phyloP scores from a whole-genome alignment of 805 yeast species.

The Spencermartinsiella europaea region DNA sequence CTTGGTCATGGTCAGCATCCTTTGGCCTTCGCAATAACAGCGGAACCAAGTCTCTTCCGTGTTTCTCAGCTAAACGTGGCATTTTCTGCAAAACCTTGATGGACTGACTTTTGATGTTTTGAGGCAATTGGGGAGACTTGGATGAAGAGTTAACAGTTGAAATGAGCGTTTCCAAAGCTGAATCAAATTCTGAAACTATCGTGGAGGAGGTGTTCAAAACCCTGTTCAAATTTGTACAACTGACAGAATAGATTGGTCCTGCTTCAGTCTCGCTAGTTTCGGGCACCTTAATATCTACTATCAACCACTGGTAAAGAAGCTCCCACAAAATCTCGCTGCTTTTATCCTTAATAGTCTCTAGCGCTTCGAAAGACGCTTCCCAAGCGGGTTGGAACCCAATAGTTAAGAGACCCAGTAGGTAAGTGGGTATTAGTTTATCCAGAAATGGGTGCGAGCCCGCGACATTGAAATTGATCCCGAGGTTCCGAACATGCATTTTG shows the following conservation, averaged over 20 bases:
- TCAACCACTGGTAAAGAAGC: conserved; percentile 33
- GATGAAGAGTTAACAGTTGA: not conserved
- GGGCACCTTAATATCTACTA: not conserved
- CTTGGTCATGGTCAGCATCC: conserved; percentile 26
- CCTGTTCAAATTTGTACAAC: conserved; percentile 17
- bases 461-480: conserved; percentile 42
- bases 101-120: conserved; percentile 41
- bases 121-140: not conserved
- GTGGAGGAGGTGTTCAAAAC: not conserved
- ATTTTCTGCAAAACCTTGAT: conserved; percentile 51
- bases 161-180: not conserved
- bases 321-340: conserved; percentile 52
- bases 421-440: conserved; percentile 39
- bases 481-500: conserved; percentile 57
- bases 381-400: conserved; percentile 81
- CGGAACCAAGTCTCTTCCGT: conserved; percentile 54
- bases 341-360: conserved; percentile 44
- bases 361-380: conserved; percentile 63
- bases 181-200: not conserved
- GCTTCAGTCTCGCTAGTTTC: not conserved
- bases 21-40: conserved; percentile 43
- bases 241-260: not conserved
- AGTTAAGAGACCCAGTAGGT: conserved; percentile 64
- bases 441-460: conserved; percentile 25
- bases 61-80: conserved; percentile 67